Percentiles rank a stretch among this genome's conserved stretches.
phyloP scores from a whole-genome alignment of 129 eudicot species.

The Silybum marianum region DNA sequence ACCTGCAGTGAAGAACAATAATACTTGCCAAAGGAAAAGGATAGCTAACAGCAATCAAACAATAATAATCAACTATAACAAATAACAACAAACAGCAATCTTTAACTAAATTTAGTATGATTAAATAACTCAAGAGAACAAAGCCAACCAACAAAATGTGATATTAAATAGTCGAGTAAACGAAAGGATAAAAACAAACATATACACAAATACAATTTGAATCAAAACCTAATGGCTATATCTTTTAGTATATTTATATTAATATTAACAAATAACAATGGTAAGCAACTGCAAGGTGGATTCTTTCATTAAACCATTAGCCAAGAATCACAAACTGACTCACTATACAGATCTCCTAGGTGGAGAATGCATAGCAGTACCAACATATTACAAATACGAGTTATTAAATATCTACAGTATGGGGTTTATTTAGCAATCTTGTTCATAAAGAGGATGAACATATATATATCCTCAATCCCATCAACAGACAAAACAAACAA shows the following conservation, averaged over 20 bases:
- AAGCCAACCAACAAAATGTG: neutral
- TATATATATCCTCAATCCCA: slow-evolving; percentile 23
- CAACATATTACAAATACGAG: slow-evolving; percentile 29
- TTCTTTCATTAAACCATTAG: slow-evolving; percentile 5
- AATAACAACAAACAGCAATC: neutral
- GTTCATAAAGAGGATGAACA: slow-evolving; percentile 46
- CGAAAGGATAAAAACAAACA: neutral
- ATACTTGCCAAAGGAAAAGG: neutral
- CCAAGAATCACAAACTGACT: slow-evolving; percentile 28
- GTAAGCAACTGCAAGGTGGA: neutral
- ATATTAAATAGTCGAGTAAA: neutral
- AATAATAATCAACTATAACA: neutral
- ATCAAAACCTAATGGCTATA: neutral
- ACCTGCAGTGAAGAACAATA: slow-evolving; percentile 2
- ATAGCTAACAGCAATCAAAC: neutral
- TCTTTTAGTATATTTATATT: too few species aligned
- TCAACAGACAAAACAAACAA: slow-evolving; percentile 22
- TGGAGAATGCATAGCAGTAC: slow-evolving; percentile 28
- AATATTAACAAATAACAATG: neutral
- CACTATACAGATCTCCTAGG: slow-evolving; percentile 26
- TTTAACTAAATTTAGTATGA: neutral
- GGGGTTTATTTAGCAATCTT: slow-evolving; percentile 31
- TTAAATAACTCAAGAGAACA: neutral
- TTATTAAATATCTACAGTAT: slow-evolving; percentile 17
- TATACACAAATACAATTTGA: neutral